Base-by-base conservation (phyloP, 2,329 filamentous ascomycete genomes). In the Fusarium sp. region DNA sequence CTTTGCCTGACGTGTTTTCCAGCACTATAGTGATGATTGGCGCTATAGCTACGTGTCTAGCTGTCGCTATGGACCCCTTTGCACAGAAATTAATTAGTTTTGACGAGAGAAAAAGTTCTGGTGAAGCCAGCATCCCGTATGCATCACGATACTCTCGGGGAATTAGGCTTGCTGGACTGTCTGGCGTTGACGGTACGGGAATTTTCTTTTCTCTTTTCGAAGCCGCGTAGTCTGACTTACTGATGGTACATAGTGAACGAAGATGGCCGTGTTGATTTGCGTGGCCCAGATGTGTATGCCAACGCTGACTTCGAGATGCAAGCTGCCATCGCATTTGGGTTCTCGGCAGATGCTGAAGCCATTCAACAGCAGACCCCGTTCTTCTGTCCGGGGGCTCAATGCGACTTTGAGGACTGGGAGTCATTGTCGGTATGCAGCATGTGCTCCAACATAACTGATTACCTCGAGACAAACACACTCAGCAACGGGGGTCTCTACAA, bases 241-340 rank as follows among this genome's bases (percentile, higher is more conserved):
- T 29, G 29, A 57, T 14, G 34, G 6, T 27, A 6, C 22, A 34
- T 31, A 70, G 64, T 64, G 16, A 61, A 18, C 24, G 54, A 64
- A 8, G 52, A 52, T 29, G 59, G 67, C 20, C 59, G 50, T 3
- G 13, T 63, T 16, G 35, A 66, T 34, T 22, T 10, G 16, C 16
- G 7, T 18, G 22, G 38, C 16, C 20, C 34, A 29, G 20, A 60
- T 18, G n/a, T 60, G 4, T 35, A 56, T 52, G 29, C 52, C 34
- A 56, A 57, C 40, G 66, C 71, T 4, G 71, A 74, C 20, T 70
- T 72, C 42, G 61, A 35, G 18, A 69, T 74, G 61, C 71, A 67
- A 60, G 52, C 62, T 3, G 71, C 71, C 9, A 47, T 69, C 29
- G 31, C 60, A 29, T 66, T 68, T 31, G 64, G 69, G 5, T 61